These are phyloP conservation scores for Dactylellina haptotyla DNA, from an alignment of 2,329 filamentous ascomycete genomes.

Conservation along the genomic window DNA sequence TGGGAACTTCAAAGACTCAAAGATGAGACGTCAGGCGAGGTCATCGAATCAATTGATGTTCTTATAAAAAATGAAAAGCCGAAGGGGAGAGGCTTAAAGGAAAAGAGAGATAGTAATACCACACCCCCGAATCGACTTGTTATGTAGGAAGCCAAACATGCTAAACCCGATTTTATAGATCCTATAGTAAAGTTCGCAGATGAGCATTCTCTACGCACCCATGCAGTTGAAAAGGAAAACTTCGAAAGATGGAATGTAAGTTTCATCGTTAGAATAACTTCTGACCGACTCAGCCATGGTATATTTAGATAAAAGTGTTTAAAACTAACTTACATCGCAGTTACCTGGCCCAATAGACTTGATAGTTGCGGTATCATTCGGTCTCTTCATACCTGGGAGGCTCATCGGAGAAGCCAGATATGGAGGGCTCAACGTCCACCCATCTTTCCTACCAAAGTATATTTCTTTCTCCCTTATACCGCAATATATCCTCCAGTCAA, in stretches of 20 bases:
- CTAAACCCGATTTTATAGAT: too few species aligned
- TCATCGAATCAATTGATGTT: conserved; percentile 83
- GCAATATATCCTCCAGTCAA: background rate
- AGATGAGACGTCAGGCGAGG: conserved; percentile 65
- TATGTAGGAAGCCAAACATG: too few species aligned
- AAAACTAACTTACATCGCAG: conserved; percentile 25
- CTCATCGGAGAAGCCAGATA: conserved; percentile 77
- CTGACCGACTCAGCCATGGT: too few species aligned
- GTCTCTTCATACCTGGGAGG: conserved; percentile 82
- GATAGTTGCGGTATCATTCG: conserved; percentile 92
- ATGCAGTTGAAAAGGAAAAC: conserved; percentile 74
- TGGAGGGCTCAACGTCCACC: conserved; percentile 92
- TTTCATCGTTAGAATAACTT: too few species aligned
- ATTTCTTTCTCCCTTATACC: conserved; percentile 54
- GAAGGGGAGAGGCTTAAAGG: conserved; percentile 78
- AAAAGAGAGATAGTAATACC: conserved; percentile 59
- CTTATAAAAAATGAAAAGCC: conserved; percentile 81
- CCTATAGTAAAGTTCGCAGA: conserved; percentile 76
- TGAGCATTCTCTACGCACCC: conserved; percentile 72
- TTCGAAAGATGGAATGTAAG: conserved; percentile 83
- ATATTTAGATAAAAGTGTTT: too few species aligned
- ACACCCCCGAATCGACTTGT: background rate
- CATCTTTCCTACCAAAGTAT: conserved; percentile 86
- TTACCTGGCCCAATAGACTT: conserved; percentile 70
- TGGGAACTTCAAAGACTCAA: conserved; percentile 72